These are phyloP conservation scores for Trichophyton rubrum DNA, from an alignment of 2,329 filamentous ascomycete species.

Conservation along the genomic window DNA sequence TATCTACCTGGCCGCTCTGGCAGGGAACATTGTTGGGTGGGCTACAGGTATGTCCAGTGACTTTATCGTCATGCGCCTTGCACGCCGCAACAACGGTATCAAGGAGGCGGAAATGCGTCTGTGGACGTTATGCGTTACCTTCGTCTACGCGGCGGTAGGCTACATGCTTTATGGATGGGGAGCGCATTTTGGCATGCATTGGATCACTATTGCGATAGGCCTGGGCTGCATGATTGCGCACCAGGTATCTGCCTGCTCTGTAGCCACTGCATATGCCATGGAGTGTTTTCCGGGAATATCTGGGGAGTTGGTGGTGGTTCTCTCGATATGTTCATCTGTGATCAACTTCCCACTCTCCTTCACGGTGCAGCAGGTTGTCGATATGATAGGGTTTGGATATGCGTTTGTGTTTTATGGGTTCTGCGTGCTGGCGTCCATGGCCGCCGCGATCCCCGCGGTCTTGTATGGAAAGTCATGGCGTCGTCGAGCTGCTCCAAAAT, in stretches of 20 bases:
- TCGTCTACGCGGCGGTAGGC: slow-evolving; percentile 17
- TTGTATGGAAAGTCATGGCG: background rate
- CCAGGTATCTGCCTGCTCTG: background rate
- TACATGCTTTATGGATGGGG: slow-evolving; percentile 21
- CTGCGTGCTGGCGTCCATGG: background rate
- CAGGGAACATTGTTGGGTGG: slow-evolving; percentile 15
- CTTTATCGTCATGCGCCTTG: slow-evolving; percentile 24
- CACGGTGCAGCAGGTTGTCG: background rate
- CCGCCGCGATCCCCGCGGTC: background rate
- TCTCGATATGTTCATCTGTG: background rate
- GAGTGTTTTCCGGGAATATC: background rate
- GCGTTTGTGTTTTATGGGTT: background rate
- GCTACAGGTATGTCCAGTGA: slow-evolving; percentile 12
- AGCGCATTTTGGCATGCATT: slow-evolving; percentile 19
- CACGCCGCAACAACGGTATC: slow-evolving; percentile 31
- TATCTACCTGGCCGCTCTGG: slow-evolving; percentile 18
- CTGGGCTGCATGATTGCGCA: slow-evolving; percentile 12
- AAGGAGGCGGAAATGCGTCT: slow-evolving; percentile 28
- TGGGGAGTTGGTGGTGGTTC: background rate
- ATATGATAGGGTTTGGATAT: background rate
- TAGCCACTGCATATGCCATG: background rate
- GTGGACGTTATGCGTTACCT: slow-evolving; percentile 20
- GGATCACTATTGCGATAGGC: slow-evolving; percentile 21
- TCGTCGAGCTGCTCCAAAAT: background rate
- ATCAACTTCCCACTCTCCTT: background rate